phyloP scores from a whole-genome alignment of 1,284 basidiomycete species.

The Leccinum griseonigrum region DNA sequence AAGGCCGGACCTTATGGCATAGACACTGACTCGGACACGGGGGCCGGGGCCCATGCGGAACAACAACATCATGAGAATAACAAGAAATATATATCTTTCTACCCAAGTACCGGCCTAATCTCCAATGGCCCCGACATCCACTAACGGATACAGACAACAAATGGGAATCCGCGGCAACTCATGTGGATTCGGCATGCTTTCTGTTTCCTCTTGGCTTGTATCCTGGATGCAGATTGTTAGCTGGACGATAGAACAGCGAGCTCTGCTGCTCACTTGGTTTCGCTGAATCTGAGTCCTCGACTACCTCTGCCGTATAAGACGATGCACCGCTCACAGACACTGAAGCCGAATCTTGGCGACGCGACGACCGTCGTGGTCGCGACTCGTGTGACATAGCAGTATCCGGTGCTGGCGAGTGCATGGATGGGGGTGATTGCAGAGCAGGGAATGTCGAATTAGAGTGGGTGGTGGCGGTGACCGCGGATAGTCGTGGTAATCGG shows the following conservation, averaged over 20 bases:
- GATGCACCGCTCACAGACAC: constrained; percentile 33
- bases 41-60: not conserved
- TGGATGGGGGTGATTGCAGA: constrained; percentile 23
- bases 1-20: not conserved
- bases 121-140: constrained; percentile 5
- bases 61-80: constrained; percentile 20
- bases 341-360: constrained; percentile 31
- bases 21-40: not conserved
- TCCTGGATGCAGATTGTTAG: constrained; percentile 15
- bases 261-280: constrained; percentile 29
- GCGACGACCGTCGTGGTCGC: constrained; percentile 28
- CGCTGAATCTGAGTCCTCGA: constrained; percentile 26
- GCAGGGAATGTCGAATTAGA: constrained; percentile 18
- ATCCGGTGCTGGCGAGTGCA: constrained; percentile 27
- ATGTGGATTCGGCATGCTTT: constrained; percentile 21
- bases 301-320: constrained; percentile 30
- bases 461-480: constrained; percentile 28
- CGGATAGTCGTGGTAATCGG: constrained; percentile 31
- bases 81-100: constrained; percentile 27
- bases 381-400: constrained; percentile 22
- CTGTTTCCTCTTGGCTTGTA: constrained; percentile 28
- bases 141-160: constrained; percentile 1
- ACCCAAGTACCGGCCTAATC: constrained; percentile 22
- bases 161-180: not conserved
- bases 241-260: not conserved